Base-by-base conservation (phyloP, 352 stramenopile genomes). In the Phytopythium oedochilum region DNA sequence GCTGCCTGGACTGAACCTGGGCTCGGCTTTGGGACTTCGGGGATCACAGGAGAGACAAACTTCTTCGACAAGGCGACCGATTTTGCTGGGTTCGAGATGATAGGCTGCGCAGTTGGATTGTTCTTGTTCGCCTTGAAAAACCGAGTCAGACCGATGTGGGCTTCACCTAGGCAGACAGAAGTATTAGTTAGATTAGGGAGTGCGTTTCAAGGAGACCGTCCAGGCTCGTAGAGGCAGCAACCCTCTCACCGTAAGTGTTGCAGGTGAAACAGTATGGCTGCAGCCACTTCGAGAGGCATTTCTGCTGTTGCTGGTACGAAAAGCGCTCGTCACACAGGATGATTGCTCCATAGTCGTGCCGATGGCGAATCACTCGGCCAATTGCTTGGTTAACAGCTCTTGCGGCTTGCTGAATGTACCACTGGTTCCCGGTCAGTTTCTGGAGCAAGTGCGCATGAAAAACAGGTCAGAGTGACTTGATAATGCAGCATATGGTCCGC, bases 311-410 rank as follows among this genome's bases (percentile, higher is more conserved):
- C 39, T 83, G 70, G 22, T 96, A 73, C 0, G 73, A 81, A 84
- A 99, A 99, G 2, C 97, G 89, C 64, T 98, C 93, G 66, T 99
- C 98, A 26, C 97, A 77, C 25, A 99, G 68, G 39, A 99, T 85
- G 31, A 99, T 98, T 22, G 94, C 90, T 31, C 97, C 98, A 59
- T 97, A 99, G 61, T 99, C 98, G 53, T 97, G 84, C 17, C 91
- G 86, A 68, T 99, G 98, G 12, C 98, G 95, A 82, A 99, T 99
- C 6, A 99, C 96, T 60, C 98, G 86, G 3, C 98, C 98, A 49
- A 99, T 93, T 8, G 97, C 97, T 85, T 99, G 98, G 69, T 99
- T 99, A 12, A 99, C 96, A 52, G 97, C 97, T 53, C 96, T 75
- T 51, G 96, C 95, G 8, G 97, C 97, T 87, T 99, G 96, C 54